Evolutionary conservation across 2,329 filamentous ascomycete genomes (phyloP).

Genomic region (Volutella citrinella): DNA sequence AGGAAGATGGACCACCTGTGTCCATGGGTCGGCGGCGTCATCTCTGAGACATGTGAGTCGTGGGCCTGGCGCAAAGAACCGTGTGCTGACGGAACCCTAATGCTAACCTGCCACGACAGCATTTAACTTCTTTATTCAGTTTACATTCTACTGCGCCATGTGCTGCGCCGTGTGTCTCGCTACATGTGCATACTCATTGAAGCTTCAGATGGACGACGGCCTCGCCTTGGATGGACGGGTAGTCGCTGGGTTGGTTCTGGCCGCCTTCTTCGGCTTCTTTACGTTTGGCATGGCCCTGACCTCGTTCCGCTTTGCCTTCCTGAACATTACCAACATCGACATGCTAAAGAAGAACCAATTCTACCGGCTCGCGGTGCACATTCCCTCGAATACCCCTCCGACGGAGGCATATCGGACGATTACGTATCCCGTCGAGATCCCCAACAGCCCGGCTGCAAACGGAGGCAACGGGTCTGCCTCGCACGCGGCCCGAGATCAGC

Average conservation of each 20-base stretch:
- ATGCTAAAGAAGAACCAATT: conserved; percentile 61
- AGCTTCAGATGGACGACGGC: conserved; percentile 46
- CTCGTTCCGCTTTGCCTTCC: conserved; percentile 64
- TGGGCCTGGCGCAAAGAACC: conserved; percentile 2
- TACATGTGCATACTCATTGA: conserved; percentile 62
- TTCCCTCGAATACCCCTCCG: conserved; percentile 49
- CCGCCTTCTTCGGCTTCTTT: conserved; percentile 77
- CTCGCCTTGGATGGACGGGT: conserved; percentile 53
- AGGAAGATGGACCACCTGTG: conserved; percentile 94
- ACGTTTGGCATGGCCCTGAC: conserved; percentile 72
- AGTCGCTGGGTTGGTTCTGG: conserved; percentile 64
- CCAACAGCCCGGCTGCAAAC: neutral
- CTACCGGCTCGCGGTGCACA: conserved; percentile 71
- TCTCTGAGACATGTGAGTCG: conserved; percentile 71
- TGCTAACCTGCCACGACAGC: too few relatives aligned
- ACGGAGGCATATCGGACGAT: conserved; percentile 48
- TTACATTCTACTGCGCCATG: conserved; percentile 68
- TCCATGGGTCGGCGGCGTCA: conserved; percentile 92
- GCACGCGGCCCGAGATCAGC: conserved; percentile 35
- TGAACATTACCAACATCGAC: conserved; percentile 85
- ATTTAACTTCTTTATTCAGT: conserved; percentile 92
- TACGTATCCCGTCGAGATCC: conserved; percentile 51
- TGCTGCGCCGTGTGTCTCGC: conserved; percentile 65
- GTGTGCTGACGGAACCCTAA: too few relatives aligned
- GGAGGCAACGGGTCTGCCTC: conserved; percentile 1